Evolutionary conservation across 2,329 filamentous ascomycete genomes (phyloP).

Genomic region (Colletotrichum somersetense): DNA sequence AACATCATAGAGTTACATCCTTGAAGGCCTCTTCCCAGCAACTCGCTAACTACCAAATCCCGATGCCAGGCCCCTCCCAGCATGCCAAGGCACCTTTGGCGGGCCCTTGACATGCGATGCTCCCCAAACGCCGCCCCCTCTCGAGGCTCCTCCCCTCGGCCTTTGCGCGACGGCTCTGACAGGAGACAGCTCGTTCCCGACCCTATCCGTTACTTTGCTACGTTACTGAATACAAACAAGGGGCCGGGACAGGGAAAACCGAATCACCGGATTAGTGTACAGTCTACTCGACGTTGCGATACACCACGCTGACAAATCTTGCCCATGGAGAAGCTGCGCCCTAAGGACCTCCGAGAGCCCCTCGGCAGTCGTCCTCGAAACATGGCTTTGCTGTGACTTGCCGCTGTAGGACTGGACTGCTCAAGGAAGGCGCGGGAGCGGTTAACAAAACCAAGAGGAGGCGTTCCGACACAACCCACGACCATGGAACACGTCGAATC

Average conservation of each 20-base stretch:
- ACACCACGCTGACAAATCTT: constrained; percentile 12
- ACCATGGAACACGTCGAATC: constrained; percentile 21
- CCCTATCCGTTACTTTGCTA: constrained; percentile 2
- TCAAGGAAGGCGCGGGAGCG: constrained; percentile 24
- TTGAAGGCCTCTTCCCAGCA: constrained; percentile 13
- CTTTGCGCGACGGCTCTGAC: constrained; percentile 26
- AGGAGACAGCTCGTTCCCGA: constrained; percentile 26
- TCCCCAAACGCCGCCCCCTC: constrained; percentile 8
- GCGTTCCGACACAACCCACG: neutral
- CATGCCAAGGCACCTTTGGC: constrained; percentile 20
- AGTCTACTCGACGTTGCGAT: neutral
- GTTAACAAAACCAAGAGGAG: constrained; percentile 27
- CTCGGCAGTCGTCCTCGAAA: constrained; percentile 17
- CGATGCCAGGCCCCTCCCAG: constrained; percentile 15
- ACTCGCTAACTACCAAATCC: neutral
- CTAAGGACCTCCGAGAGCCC: neutral
- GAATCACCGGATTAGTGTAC: constrained; percentile 10
- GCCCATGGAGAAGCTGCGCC: neutral
- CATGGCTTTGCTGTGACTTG: neutral
- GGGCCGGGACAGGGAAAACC: neutral
- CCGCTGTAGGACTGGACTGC: constrained; percentile 15
- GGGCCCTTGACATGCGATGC: constrained; percentile 10
- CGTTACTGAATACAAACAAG: constrained; percentile 11
- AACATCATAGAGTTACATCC: constrained; percentile 33
- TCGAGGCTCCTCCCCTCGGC: constrained; percentile 9